Percentiles rank a stretch among this genome's conserved stretches.
These are phyloP conservation scores for Scedosporium dehoogii DNA, from an alignment of 2,329 filamentous ascomycete genomes.

Conservation along the genomic window DNA sequence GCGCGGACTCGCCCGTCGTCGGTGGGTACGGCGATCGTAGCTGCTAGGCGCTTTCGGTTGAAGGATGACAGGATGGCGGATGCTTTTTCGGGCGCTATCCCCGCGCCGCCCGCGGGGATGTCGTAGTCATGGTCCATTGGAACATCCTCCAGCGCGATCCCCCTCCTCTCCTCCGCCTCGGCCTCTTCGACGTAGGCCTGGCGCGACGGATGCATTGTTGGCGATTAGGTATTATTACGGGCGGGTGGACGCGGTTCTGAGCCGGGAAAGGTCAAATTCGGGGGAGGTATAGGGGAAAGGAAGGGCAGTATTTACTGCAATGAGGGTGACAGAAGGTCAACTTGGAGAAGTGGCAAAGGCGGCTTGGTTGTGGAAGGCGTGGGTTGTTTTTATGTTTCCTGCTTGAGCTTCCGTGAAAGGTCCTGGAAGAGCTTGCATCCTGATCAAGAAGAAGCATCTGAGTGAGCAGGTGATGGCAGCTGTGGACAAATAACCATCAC, in stretches of 20 bases:
- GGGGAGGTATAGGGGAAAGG: neutral
- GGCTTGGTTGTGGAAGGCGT: no score
- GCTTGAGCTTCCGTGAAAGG: no score
- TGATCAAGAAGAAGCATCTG: no score
- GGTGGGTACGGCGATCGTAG: conserved; percentile 84
- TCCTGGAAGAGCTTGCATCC: no score
- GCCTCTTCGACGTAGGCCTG: conserved; percentile 91
- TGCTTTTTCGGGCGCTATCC: conserved; percentile 69
- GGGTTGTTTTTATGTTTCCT: no score
- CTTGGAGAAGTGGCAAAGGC: no score
- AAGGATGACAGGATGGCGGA: conserved; percentile 82
- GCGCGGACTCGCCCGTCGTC: conserved; percentile 81
- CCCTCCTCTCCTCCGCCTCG: conserved; percentile 32
- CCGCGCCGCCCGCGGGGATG: conserved; percentile 53
- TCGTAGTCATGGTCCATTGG: conserved; percentile 75
- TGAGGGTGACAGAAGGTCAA: no score
- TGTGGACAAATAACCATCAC: no score
- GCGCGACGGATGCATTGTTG: conserved; percentile 74
- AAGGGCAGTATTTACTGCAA: no score
- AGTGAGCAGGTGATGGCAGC: no score
- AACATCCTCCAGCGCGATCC: conserved; percentile 38
- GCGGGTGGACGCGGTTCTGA: neutral
- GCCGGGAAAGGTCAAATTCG: neutral
- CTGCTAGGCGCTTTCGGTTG: conserved; percentile 80
- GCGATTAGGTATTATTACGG: neutral